These are phyloP conservation scores for Myxozyma monticola DNA, from an alignment of 805 yeast species.

Conservation along the genomic window DNA sequence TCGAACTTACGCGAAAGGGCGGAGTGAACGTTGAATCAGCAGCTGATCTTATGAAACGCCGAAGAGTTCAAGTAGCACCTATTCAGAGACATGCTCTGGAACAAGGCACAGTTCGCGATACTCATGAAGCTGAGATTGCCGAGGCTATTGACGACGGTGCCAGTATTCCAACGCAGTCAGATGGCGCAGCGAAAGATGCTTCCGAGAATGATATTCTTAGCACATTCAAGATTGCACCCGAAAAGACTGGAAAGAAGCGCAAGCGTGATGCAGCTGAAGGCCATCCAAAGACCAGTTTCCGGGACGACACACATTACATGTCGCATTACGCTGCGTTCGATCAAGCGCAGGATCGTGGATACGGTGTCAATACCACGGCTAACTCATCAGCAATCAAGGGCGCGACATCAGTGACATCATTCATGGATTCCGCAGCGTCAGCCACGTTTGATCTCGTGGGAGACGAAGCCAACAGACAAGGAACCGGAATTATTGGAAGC, in stretches of 20 bases:
- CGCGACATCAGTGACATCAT: constrained; percentile 48
- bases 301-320: constrained; percentile 78
- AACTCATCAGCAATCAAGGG: no score
- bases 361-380: constrained; percentile 42
- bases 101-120: constrained; percentile 15
- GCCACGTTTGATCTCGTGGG: constrained; percentile 83
- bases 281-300: constrained; percentile 48
- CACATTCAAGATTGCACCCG: constrained; percentile 44
- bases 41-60: constrained; percentile 77
- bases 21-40: constrained; percentile 60
- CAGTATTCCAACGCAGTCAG: no score
- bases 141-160: constrained; percentile 14
- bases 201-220: constrained; percentile 43
- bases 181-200: no score
- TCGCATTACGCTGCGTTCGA: constrained; percentile 86
- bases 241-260: constrained; percentile 36
- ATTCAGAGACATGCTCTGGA: constrained; percentile 78
- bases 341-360: constrained; percentile 78
- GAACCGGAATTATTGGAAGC: constrained; percentile 24
- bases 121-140: not conserved
- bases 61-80: constrained; percentile 87
- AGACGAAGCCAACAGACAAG: constrained; percentile 50
- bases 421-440: constrained; percentile 77
- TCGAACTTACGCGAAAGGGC: constrained; percentile 68
- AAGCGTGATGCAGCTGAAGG: constrained; percentile 5